Evolutionary conservation across 139 green algal genomes (phyloP).

Genomic region (Parachlorella kessleri): DNA sequence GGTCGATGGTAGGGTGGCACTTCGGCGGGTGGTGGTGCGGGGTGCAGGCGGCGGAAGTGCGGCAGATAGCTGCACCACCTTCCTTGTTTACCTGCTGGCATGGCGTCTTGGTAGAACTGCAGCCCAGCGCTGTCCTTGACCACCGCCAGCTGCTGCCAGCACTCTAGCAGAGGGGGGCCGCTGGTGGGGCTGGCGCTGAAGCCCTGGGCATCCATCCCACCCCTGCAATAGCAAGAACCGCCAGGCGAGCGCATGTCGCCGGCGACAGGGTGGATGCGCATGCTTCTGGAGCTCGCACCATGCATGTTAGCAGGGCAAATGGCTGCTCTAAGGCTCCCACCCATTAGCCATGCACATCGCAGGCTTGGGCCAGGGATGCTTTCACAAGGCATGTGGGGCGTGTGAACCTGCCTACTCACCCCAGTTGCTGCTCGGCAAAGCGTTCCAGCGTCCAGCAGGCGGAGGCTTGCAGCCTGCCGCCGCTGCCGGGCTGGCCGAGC

Average conservation of each 20-base stretch:
- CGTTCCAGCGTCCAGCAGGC: too few species aligned
- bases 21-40: too few species aligned
- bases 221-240: background rate
- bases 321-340: background rate
- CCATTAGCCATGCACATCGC: background rate
- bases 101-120: slow-evolving; percentile 4
- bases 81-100: background rate
- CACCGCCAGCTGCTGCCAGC: slow-evolving; percentile 25
- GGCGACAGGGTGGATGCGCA: background rate
- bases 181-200: background rate
- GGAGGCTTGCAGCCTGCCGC: too few species aligned
- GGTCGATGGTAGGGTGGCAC: too few species aligned
- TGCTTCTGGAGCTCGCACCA: background rate
- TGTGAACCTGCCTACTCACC: too few species aligned
- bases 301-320: background rate
- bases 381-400: too few species aligned
- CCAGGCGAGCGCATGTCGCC: background rate
- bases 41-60: too few species aligned
- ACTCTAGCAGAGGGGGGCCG: background rate
- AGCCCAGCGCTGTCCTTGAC: background rate
- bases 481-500: too few species aligned
- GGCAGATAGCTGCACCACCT: too few species aligned
- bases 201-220: background rate
- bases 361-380: too few species aligned
- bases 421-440: too few species aligned